phyloP scores from a whole-genome alignment of 202 grass and related monocot species.

The Schoenoplectus triqueter region DNA sequence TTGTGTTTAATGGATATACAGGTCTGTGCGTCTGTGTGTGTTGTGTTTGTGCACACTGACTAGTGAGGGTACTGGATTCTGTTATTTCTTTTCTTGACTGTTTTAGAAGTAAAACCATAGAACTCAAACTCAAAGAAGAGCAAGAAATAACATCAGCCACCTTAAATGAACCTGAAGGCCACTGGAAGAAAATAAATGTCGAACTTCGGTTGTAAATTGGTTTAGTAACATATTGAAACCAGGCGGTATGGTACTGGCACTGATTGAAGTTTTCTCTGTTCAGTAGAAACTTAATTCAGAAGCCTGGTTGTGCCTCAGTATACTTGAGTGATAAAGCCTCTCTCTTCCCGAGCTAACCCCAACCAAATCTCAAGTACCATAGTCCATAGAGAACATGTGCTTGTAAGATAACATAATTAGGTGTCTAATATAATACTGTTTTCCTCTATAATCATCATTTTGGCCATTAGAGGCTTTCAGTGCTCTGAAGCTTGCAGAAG shows the following conservation, averaged over 20 bases:
- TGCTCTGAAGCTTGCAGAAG: slow-evolving; percentile 84
- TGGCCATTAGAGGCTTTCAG: slow-evolving; percentile 68
- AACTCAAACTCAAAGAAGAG: not conserved
- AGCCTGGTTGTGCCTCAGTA: not conserved
- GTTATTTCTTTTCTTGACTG: slow-evolving; percentile 11
- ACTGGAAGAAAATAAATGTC: not conserved
- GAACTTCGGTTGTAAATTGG: slow-evolving; percentile 16
- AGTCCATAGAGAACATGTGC: not conserved
- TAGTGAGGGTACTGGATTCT: not conserved
- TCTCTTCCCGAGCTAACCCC: not conserved
- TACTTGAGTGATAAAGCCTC: not conserved
- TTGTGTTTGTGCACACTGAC: slow-evolving; percentile 26
- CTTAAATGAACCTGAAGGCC: not conserved
- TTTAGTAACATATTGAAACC: slow-evolving; percentile 15
- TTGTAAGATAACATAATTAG: slow-evolving; percentile 18
- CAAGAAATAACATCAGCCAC: not conserved
- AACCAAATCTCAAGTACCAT: slow-evolving; percentile 6
- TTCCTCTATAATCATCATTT: slow-evolving; percentile 25
- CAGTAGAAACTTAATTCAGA: not conserved
- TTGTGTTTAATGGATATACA: slow-evolving; percentile 81
- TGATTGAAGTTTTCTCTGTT: not conserved
- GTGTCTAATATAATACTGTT: slow-evolving; percentile 30
- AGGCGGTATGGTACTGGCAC: not conserved
- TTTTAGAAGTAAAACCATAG: not conserved
- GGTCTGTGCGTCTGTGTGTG: slow-evolving; percentile 52